These are phyloP conservation scores for Lasiodiplodia sp. DNA, from an alignment of 2,329 filamentous ascomycete species.

Conservation along the genomic window DNA sequence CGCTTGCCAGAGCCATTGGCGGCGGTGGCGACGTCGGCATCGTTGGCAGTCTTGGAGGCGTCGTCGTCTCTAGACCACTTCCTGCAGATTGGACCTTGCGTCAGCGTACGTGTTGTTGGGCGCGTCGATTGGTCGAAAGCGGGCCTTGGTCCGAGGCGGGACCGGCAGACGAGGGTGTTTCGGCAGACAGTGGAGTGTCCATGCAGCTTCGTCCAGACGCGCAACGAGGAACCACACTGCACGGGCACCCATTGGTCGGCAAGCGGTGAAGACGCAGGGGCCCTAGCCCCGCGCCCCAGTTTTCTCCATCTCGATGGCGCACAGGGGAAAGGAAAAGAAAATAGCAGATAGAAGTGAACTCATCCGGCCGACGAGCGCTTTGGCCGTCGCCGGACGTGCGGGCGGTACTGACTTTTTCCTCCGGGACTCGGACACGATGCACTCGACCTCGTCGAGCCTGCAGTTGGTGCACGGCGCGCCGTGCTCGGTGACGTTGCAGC, in stretches of 20 bases:
- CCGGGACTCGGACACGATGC: conserved; percentile 74
- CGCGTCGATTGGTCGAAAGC: conserved; percentile 13
- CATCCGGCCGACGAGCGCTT: conserved; percentile 9
- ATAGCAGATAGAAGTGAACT: not conserved
- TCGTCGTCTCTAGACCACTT: conserved; percentile 55
- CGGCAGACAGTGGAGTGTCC: conserved; percentile 20
- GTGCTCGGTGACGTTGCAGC: conserved; percentile 90
- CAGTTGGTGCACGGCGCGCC: conserved; percentile 88
- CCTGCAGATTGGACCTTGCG: conserved; percentile 36
- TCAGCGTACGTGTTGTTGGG: conserved; percentile 23
- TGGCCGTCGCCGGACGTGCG: not conserved
- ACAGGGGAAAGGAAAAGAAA: conserved; percentile 19
- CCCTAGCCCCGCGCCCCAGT: conserved; percentile 16
- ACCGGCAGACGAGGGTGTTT: not conserved
- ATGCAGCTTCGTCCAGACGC: conserved; percentile 1
- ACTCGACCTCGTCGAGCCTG: conserved; percentile 79
- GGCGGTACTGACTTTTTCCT: conserved; percentile 75
- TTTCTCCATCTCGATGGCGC: conserved; percentile 20
- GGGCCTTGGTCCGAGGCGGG: conserved; percentile 19
- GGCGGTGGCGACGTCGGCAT: conserved; percentile 30
- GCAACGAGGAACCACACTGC: conserved; percentile 6
- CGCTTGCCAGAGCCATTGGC: conserved; percentile 40
- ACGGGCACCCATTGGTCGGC: conserved; percentile 19
- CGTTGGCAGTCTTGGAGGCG: conserved; percentile 34
- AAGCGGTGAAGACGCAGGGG: conserved; percentile 18